Conservation (phyloP, 108 stramenopile genomes). For the Licmophora abbreviata region DNA sequence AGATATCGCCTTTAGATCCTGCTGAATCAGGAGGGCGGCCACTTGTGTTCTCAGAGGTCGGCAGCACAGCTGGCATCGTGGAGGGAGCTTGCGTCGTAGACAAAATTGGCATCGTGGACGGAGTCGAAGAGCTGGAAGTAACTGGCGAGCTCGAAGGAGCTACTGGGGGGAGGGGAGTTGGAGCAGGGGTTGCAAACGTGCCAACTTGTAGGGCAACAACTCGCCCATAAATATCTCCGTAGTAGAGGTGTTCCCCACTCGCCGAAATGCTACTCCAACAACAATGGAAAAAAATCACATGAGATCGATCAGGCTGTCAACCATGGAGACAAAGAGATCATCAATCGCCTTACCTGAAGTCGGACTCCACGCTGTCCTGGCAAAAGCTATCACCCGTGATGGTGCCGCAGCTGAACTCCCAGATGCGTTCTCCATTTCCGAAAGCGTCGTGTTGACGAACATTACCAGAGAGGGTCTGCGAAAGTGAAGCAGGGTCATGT, state of each 20-base stretch:
- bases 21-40: too few relatives aligned
- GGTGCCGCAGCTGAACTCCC: conserved; percentile 19
- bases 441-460: conserved; percentile 18
- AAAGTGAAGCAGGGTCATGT: background rate
- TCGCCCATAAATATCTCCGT: conserved; percentile 29
- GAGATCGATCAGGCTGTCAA: background rate
- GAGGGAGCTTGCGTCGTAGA: too few relatives aligned
- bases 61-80: too few relatives aligned
- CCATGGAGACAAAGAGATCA: background rate
- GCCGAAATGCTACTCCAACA: conserved; percentile 19
- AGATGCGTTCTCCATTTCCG: conserved; percentile 10
- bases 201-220: conserved; percentile 27
- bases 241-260: conserved; percentile 28
- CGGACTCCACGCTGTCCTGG: conserved; percentile 26
- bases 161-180: conserved; percentile 9
- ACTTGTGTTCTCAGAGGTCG: too few relatives aligned
- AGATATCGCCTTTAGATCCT: too few relatives aligned
- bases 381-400: conserved; percentile 11
- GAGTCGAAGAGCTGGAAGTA: too few relatives aligned
- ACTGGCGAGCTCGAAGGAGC: conserved; percentile 1
- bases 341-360: conserved; percentile 9
- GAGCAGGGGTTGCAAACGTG: conserved; percentile 15
- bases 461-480: conserved; percentile 6
- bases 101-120: too few relatives aligned
- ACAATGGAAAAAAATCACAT: background rate